phyloP scores from a whole-genome alignment of 2,329 filamentous ascomycete genomes.

The Fusarium sp. region DNA sequence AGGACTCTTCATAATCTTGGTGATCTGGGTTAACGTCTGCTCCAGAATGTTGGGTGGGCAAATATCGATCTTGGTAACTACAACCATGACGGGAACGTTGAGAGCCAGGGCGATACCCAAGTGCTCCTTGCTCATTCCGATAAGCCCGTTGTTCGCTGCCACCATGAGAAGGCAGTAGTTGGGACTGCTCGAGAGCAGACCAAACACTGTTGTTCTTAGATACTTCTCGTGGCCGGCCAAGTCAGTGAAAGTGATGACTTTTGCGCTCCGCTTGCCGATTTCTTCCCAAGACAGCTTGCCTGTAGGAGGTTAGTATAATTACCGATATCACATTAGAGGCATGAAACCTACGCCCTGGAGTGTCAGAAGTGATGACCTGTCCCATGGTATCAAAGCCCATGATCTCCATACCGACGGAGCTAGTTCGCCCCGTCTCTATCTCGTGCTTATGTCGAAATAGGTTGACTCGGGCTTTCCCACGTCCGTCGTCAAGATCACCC shows the following conservation, averaged over 20 bases:
- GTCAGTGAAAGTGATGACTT: constrained; percentile 97
- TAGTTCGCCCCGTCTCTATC: constrained; percentile 93
- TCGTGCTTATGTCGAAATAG: constrained; percentile 98
- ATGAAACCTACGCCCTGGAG: constrained; percentile 77
- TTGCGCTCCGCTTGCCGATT: constrained; percentile 92
- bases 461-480: constrained; percentile 93
- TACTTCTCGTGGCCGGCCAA: constrained; percentile 96
- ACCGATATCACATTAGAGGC: too few species aligned
- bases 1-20: constrained; percentile 92
- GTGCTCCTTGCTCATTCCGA: constrained; percentile 99
- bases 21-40: constrained; percentile 92
- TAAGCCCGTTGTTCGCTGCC: constrained; percentile 94
- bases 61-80: constrained; percentile 98
- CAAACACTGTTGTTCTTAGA: constrained; percentile 95
- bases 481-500: constrained; percentile 92
- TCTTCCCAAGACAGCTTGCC: constrained; percentile 92
- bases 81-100: constrained; percentile 97
- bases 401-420: constrained; percentile 98
- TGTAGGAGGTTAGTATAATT: constrained; percentile 44
- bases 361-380: constrained; percentile 83
- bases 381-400: constrained; percentile 95
- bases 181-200: constrained; percentile 91
- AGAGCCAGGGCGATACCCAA: constrained; percentile 93
- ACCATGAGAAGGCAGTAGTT: constrained; percentile 99
- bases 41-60: constrained; percentile 95